These are phyloP conservation scores for Penicillium waksmanii DNA, from an alignment of 495 filamentous ascomycete species.

Conservation along the genomic window DNA sequence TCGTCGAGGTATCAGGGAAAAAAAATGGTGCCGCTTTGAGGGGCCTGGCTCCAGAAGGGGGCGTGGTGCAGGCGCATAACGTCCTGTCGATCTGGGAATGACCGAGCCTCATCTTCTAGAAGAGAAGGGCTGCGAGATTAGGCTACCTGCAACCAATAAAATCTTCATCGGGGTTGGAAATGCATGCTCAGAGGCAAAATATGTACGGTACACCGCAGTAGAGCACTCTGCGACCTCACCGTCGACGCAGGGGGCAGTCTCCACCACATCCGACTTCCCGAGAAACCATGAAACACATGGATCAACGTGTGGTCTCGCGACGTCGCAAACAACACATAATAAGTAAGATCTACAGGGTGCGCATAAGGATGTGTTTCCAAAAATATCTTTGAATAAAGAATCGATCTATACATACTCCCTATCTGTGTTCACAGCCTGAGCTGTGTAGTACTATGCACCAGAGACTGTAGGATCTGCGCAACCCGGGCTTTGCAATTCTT, in stretches of 20 bases:
- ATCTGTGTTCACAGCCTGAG: no score
- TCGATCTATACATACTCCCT: no score
- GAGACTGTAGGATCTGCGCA: no score
- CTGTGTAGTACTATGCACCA: no score
- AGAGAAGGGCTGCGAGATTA: not conserved
- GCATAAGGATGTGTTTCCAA: no score
- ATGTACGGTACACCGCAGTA: not conserved
- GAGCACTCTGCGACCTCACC: not conserved
- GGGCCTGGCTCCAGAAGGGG: not conserved
- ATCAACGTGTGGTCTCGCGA: slow-evolving; percentile 1
- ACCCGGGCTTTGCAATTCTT: no score
- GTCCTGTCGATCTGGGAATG: slow-evolving; percentile 2
- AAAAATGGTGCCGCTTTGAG: no score
- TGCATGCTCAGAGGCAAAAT: not conserved
- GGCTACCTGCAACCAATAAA: slow-evolving; percentile 5
- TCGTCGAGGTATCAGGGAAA: no score
- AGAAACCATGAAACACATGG: not conserved
- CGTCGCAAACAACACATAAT: not conserved
- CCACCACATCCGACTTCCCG: not conserved
- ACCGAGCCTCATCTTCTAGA: slow-evolving; percentile 9
- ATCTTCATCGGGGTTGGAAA: not conserved
- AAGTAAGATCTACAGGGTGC: not conserved
- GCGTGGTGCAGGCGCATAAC: not conserved
- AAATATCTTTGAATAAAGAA: no score
- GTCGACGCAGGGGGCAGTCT: not conserved